These are phyloP conservation scores for Ceratobasidium sp. DNA, from an alignment of 1,284 basidiomycete genomes.

Conservation along the genomic window DNA sequence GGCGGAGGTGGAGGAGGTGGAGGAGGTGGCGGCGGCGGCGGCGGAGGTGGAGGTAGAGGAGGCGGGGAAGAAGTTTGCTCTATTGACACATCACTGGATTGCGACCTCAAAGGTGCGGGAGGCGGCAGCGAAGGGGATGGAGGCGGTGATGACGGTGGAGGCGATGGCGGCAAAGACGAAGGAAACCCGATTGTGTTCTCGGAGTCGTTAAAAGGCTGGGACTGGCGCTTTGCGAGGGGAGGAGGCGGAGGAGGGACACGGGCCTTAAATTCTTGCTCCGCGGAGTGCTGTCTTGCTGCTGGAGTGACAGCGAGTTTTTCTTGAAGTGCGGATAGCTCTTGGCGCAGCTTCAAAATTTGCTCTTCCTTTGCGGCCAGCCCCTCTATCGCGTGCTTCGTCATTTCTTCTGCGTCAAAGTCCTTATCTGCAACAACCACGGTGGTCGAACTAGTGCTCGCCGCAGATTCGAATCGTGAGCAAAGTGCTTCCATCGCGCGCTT, in stretches of 20 bases:
- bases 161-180: slow-evolving; percentile 47
- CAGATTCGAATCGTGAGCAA: slow-evolving; percentile 77
- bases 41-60: slow-evolving; percentile 57
- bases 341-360: slow-evolving; percentile 69
- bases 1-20: slow-evolving; percentile 52
- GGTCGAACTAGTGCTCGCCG: slow-evolving; percentile 56
- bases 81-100: not conserved
- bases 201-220: not conserved
- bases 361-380: slow-evolving; percentile 78
- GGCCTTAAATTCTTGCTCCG: slow-evolving; percentile 78
- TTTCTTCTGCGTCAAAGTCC: slow-evolving; percentile 76
- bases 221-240: slow-evolving; percentile 51
- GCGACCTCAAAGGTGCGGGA: slow-evolving; percentile 41
- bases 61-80: slow-evolving; percentile 11
- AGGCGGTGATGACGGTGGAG: slow-evolving; percentile 49
- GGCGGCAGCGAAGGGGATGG: slow-evolving; percentile 53
- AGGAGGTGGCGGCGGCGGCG: slow-evolving; percentile 54
- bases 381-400: slow-evolving; percentile 79
- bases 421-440: slow-evolving; percentile 59
- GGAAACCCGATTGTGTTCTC: slow-evolving; percentile 40
- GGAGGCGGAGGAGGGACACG: slow-evolving; percentile 69
- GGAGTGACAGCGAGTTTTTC: slow-evolving; percentile 59
- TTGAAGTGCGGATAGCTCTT: slow-evolving; percentile 66
- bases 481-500: slow-evolving; percentile 89
- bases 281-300: slow-evolving; percentile 64